Evolutionary conservation across 192 early-diverging fungal genomes (phyloP), one percentile per base, ranked within the genome.

Genomic region (Umbelopsis vinacea): DNA sequence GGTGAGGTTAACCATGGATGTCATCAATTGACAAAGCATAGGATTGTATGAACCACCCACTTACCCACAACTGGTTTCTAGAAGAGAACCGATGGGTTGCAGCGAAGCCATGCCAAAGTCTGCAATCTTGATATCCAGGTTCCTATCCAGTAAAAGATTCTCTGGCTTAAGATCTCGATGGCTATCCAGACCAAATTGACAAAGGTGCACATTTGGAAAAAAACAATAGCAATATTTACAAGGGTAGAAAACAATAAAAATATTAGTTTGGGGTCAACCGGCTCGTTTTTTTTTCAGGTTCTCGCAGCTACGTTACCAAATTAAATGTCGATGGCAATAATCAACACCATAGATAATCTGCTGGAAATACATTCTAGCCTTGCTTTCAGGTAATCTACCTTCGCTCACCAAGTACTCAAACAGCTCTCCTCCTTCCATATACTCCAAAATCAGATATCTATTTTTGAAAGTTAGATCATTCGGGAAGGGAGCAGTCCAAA

Each of bases 81-180:
- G 79, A 80, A 89, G 80, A 38, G 81, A 85, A 4, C 84, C 85
- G 11, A 73, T 55, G 8, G 86, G 78, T 40, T 79, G 78, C 55
- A 79, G 67, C 4, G 78, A 79, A 19, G 96, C 94, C 71, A 98
- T 82, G 6, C 96, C 97, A 86, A 99, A 99, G 81, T 99, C 97
- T 24, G 94, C 91, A 69, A 99, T 92, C 87, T 96, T 99, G 48
- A 99, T 88, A 68, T 86, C 87, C 46, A 85, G 74, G 0, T 86
- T 76, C 7, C 74, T 29, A 22, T 84, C 81, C 19, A 88, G 71
- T n/a, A 87, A 52, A 14, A 93, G 80, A 46, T 92, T 93, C 63
- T 94, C 93, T 3, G 92, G 92, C 79, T 99, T 99, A 21, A 99
- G 82, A 79, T 99, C 98, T 21, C 98, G 89, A 78, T 99, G 98